phyloP scores from a whole-genome alignment of 371 early-diverging fungal species.

The Apophysomyces elegans region DNA sequence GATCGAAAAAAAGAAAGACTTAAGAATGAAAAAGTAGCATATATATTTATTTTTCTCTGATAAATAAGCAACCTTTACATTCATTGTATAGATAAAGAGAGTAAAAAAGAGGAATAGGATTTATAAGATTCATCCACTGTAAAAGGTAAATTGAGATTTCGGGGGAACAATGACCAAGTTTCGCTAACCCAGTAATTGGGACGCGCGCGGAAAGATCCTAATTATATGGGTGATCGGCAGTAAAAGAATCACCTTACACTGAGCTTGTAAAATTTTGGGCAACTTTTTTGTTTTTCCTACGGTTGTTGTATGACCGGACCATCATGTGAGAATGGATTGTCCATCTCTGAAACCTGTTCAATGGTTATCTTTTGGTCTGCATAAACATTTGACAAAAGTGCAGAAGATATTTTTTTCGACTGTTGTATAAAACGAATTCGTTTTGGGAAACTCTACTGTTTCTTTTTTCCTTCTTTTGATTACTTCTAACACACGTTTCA shows the following conservation, averaged over 20 bases:
- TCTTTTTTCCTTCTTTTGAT: constrained; percentile 8
- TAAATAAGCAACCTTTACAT: too few relatives aligned
- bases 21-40: too few relatives aligned
- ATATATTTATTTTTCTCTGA: too few relatives aligned
- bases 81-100: too few relatives aligned
- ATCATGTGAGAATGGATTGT: background rate
- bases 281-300: too few relatives aligned
- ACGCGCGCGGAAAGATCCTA: background rate
- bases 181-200: constrained; percentile 2
- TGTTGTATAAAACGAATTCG: constrained; percentile 1
- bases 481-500: constrained; percentile 8
- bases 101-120: too few relatives aligned
- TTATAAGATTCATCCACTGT: too few relatives aligned
- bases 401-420: too few relatives aligned
- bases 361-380: background rate
- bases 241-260: constrained; percentile 6
- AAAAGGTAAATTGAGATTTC: background rate
- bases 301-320: too few relatives aligned
- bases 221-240: constrained; percentile 2
- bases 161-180: background rate
- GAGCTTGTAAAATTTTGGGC: too few relatives aligned
- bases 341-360: constrained; percentile 2
- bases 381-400: background rate
- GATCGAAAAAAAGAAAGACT: background rate
- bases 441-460: background rate